Base-by-base conservation (phyloP, 2,329 filamentous ascomycete genomes). In the Penicillium frequentans region DNA sequence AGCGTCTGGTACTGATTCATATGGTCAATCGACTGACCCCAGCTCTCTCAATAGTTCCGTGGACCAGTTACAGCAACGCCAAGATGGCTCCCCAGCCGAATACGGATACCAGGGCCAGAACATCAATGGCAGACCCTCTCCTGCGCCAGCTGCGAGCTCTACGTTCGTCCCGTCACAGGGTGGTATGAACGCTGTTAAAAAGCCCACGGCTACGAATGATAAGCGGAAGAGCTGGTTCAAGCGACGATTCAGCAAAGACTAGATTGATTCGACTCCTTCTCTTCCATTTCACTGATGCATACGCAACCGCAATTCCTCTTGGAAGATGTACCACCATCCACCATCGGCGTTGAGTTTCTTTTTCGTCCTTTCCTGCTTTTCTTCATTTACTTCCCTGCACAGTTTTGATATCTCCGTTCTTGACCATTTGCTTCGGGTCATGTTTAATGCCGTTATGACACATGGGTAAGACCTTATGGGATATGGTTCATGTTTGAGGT, bases 21-120 rank as follows among this genome's bases (percentile, higher is more conserved):
- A 85, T 70, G 88, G 87, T 55, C 93, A 95, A 73, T 88, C 88
- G 63, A 96, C 91, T 58, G 92, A 96, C 70, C 93, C 90, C 78
- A 95, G 90, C 77, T 96, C 92, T 70, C 90, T 96, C 70, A 96
- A 96, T 77, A 96, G 91, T 77, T 96, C 91, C 1, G 85, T 96
- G 65, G 91, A 96, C 70, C 87, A 91, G 60, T 79, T 87, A 24
- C 78, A 81, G 56, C 83, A 86, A 65, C 71, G 73, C 49, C 65
- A 76, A 61, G 74, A 47, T 68, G 76, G 68, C 53, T 26, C 7
- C 26, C 26, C 26, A 26, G 68, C 76, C 6, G 87, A 89, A 53
- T 90, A 90, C 66, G 88, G 89, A 50, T 87, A 87, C 61, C 75
- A 71, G 26, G 80, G 80, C 2, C 82, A 81, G 57, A 26, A 26